phyloP scores from a whole-genome alignment of 169 alveolate species.

The Theileria orientalis region DNA sequence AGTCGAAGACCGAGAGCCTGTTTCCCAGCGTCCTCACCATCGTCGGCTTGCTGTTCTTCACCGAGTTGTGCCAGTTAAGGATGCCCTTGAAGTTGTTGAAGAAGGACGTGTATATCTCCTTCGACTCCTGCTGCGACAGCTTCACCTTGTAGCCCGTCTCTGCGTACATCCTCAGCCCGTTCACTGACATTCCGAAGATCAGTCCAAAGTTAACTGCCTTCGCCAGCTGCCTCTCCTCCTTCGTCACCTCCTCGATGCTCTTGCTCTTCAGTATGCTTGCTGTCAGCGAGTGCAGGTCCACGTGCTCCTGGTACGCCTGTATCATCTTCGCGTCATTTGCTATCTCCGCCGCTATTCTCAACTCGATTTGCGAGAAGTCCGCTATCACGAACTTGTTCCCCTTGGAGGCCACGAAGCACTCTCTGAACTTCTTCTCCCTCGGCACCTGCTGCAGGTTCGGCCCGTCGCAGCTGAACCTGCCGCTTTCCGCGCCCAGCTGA shows the following conservation, averaged over 20 bases:
- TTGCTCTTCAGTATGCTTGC: conserved; percentile 74
- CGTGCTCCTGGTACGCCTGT: conserved; percentile 74
- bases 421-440: conserved; percentile 77
- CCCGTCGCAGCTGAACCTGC: conserved; percentile 84
- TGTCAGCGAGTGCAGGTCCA: conserved; percentile 74
- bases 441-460: conserved; percentile 88
- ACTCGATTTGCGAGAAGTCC: conserved; percentile 84
- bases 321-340: conserved; percentile 81
- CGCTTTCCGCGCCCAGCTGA: conserved; percentile 85
- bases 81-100: conserved; percentile 79
- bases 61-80: conserved; percentile 78
- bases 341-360: conserved; percentile 85
- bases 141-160: conserved; percentile 74
- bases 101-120: conserved; percentile 71
- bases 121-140: conserved; percentile 72
- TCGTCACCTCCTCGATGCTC: conserved; percentile 63
- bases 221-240: conserved; percentile 86
- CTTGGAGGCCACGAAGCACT: conserved; percentile 77
- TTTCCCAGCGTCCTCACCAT: conserved; percentile 74
- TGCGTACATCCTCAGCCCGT: conserved; percentile 79
- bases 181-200: conserved; percentile 82
- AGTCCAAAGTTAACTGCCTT: conserved; percentile 86
- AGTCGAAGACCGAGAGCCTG: conserved; percentile 78
- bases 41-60: conserved; percentile 64
- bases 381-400: conserved; percentile 79